Conservation (phyloP, 306 rosid species). For the Sicyos edulis region DNA sequence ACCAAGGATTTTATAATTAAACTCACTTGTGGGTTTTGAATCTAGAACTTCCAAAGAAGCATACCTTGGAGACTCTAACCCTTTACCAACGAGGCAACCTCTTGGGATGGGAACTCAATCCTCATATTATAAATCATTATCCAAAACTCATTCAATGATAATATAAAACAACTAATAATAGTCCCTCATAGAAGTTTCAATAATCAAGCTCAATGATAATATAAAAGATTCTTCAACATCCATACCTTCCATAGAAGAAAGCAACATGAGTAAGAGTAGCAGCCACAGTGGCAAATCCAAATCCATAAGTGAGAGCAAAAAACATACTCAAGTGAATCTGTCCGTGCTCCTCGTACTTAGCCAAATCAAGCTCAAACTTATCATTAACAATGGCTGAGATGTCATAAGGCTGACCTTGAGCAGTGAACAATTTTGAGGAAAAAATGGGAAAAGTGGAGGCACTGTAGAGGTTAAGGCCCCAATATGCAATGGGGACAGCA, state of each 20-base stretch:
- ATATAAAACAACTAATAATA: not conserved
- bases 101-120: too few relatives aligned
- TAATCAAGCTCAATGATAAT: slow-evolving; percentile 10
- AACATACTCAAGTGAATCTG: slow-evolving; percentile 13
- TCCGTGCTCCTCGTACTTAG: not conserved
- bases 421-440: slow-evolving; percentile 2
- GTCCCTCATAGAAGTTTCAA: not conserved
- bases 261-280: slow-evolving; percentile 18
- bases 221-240: not conserved
- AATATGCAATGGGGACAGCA: slow-evolving; percentile 5
- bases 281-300: slow-evolving; percentile 17
- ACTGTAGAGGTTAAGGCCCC: slow-evolving; percentile 4
- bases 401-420: slow-evolving; percentile 5
- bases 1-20: too few relatives aligned
- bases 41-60: too few relatives aligned
- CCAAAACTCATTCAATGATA: not conserved
- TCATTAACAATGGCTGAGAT: slow-evolving; percentile 9
- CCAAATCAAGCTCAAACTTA: slow-evolving; percentile 13
- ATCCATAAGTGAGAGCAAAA: slow-evolving; percentile 17
- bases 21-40: too few relatives aligned
- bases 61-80: too few relatives aligned
- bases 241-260: slow-evolving; percentile 20
- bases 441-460: slow-evolving; percentile 17
- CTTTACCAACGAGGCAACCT: too few relatives aligned
- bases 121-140: not conserved